Base-by-base conservation (phyloP, 164 flowering plant genomes). In the Echeveria elegans region DNA sequence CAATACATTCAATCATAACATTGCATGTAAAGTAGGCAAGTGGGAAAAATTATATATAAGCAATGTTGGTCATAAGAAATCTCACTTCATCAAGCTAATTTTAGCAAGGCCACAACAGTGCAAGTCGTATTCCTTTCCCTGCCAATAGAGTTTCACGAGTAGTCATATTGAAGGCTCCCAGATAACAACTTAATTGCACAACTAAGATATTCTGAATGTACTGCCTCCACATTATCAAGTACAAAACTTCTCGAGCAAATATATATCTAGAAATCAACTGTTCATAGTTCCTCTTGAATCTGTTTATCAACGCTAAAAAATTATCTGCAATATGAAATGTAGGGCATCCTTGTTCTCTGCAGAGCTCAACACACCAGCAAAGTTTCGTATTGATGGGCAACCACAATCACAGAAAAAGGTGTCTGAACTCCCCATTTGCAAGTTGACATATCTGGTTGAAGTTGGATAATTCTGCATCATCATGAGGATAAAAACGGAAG, bases 391-490 rank as follows among this genome's bases (percentile, higher is more conserved):
- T 2, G 15, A 40, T n/a, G 12, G 45, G 45, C 12, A 40, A 10
- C 15, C 14, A 40, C 2, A 40, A 40, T 83, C 83, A 92, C 50
- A 92, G 72, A 72, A 89, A 89, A 78, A 92, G 65, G 76, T 84
- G 83, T 59, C 82, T 86, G 71, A 68, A 82, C 19, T 92, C 96
- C 58, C 86, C 88, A 76, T 89, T 88, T 14, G 95, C 94, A 70
- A 86, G 83, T 70, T 76, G 78, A 70, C 97, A 89, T 26, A 92
- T 71, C 74, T 79, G 81, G 70, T 92, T 84, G 80, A 82, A 86
- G 47, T 70, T 45, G 14, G 52, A 1, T n/a, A 77, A 58, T 66
- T 89, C 96, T 89, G 94, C 72, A 61, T 69, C 36, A 63, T 56
- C n/a, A n/a, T n/a, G 28, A 48, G 30, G 15, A 69, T 40, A 11